Evolutionary conservation across 1,284 basidiomycete species (phyloP), one percentile per base, ranked within the genome.

Genomic region (Meira nashicola): DNA sequence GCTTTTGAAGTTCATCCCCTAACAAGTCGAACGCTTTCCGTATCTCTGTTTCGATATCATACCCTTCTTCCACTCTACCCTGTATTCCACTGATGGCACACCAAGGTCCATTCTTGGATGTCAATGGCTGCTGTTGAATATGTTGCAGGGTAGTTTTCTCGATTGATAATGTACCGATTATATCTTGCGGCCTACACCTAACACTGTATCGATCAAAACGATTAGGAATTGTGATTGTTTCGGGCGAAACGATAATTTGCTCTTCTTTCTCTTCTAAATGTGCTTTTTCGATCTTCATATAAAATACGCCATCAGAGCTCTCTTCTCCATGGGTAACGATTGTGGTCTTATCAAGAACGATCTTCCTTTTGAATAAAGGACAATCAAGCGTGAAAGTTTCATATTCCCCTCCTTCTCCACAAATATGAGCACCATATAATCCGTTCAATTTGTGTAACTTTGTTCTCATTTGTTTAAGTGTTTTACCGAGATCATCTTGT

Each of bases 331-430:
- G 75, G 2, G 74, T 49, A 14, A 77, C 68, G n/a, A 62, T 65
- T 58, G 72, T 67, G 0, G 57, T 64, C 33, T 70, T 57, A 2
- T 62, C 58, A 38, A 97, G 78, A 2, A 81, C 77, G 44, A 99
- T 87, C 11, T 84, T 83, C 50, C 83, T 83, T 67, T 89, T 89
- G 83, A 95, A 98, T 19, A 96, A 74, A 0, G 93, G 90, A 62
- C 87, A 89, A 70, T 97, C 90, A 19, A 94, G 81, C 1, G 94
- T 95, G 58, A 97, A 80, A 0, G 89, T 91, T 79, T 99, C 95
- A 78, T 97, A 99, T 81, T 99, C 95, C 1, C 95, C 95, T 2
- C 95, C 95, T 80, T 99, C 95, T 3, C 95, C 95, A 64, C 93
- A 96, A 1, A 95, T 85, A 78, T 99, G 95, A 0, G 89, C 87